Evolutionary conservation across 2,329 filamentous ascomycete genomes (phyloP).

Genomic region (Colletotrichum gloeosporioides): DNA sequence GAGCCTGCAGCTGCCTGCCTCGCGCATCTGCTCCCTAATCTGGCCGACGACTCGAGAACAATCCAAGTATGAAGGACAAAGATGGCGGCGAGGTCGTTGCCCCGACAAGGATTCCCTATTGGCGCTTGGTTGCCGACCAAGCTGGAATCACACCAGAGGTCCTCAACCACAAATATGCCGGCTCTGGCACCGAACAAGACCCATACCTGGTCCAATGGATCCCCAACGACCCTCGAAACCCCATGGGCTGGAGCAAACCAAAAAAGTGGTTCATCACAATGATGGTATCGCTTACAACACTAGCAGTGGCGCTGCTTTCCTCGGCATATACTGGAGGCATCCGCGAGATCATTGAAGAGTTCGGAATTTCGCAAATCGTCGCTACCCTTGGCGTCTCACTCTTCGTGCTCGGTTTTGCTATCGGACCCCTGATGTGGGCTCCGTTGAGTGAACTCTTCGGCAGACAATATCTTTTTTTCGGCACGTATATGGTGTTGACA

Average conservation of each 20-base stretch:
- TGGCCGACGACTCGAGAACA: not conserved
- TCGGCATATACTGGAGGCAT: conserved; percentile 64
- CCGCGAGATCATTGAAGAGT: conserved; percentile 53
- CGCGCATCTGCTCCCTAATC: not conserved
- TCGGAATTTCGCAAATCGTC: conserved; percentile 49
- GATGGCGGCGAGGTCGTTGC: not conserved
- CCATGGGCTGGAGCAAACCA: conserved; percentile 55
- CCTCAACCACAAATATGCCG: conserved; percentile 55
- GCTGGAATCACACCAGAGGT: conserved; percentile 45
- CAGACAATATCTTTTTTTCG: conserved; percentile 61
- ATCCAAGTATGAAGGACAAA: not conserved
- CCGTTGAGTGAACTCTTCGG: conserved; percentile 68
- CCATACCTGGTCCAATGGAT: conserved; percentile 70
- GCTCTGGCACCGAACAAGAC: conserved; percentile 64
- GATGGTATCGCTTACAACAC: conserved; percentile 63
- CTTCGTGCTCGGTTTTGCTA: conserved; percentile 53
- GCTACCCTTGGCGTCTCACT: conserved; percentile 51
- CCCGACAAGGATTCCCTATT: conserved; percentile 7
- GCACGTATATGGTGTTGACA: conserved; percentile 60
- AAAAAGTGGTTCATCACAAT: conserved; percentile 68
- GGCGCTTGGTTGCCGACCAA: conserved; percentile 53
- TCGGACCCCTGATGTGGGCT: conserved; percentile 70
- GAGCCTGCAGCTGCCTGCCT: not conserved
- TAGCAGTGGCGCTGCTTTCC: conserved; percentile 69
- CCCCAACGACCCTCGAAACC: conserved; percentile 65